These are phyloP conservation scores for Leishmania lainsoni DNA, from an alignment of 208 protist species.

Conservation along the genomic window DNA sequence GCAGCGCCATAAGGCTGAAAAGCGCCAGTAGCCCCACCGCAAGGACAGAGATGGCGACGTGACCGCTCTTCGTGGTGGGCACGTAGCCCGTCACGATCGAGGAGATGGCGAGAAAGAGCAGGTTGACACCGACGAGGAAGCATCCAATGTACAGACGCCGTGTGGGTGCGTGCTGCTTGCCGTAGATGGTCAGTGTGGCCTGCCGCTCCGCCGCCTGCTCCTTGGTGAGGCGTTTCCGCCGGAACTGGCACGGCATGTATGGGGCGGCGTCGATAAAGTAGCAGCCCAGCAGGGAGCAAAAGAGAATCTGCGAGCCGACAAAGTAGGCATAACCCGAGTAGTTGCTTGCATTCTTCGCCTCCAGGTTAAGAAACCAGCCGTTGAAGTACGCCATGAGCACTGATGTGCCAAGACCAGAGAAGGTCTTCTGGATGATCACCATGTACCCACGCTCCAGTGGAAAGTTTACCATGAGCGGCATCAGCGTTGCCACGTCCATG, in stretches of 20 bases:
- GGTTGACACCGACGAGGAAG: constrained; percentile 35
- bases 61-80: constrained; percentile 27
- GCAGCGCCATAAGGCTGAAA: constrained; percentile 63
- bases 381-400: constrained; percentile 84
- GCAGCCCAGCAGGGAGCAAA: constrained; percentile 38
- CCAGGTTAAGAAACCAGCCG: constrained; percentile 56
- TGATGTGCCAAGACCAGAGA: constrained; percentile 75
- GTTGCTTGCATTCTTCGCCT: constrained; percentile 40
- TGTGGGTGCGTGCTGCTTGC: constrained; percentile 44
- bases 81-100: constrained; percentile 63
- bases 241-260: constrained; percentile 60
- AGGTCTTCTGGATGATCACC: constrained; percentile 83
- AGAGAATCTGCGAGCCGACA: constrained; percentile 43
- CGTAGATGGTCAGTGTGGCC: constrained; percentile 44
- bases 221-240: constrained; percentile 37
- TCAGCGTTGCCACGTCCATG: constrained; percentile 67
- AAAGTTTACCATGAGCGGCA: constrained; percentile 87
- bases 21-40: constrained; percentile 45
- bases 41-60: constrained; percentile 53
- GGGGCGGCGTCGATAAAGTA: constrained; percentile 61
- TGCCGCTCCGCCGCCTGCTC: constrained; percentile 52
- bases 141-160: constrained; percentile 65
- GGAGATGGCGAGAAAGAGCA: constrained; percentile 60
- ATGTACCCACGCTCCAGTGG: constrained; percentile 74
- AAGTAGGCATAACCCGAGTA: constrained; percentile 70